Evolutionary conservation across 2,329 filamentous ascomycete genomes (phyloP).

Genomic region (Pseudogymnoascus sp.): DNA sequence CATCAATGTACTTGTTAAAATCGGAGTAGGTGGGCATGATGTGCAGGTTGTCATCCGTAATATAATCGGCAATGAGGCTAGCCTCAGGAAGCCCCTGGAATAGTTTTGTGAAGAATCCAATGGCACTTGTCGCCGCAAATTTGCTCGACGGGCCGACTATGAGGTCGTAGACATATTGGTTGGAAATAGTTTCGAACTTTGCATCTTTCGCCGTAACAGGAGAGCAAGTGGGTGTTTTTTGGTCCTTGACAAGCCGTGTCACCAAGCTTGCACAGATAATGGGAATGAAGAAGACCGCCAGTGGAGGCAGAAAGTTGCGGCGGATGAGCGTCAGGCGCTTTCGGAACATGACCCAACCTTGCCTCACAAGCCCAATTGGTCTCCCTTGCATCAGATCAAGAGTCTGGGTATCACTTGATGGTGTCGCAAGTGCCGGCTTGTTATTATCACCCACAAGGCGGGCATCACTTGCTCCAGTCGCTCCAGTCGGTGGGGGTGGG

Average conservation of each 20-base stretch:
- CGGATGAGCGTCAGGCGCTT: conserved; percentile 73
- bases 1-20: conserved; percentile 58
- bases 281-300: conserved; percentile 67
- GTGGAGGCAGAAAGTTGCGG: conserved; percentile 68
- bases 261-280: conserved; percentile 73
- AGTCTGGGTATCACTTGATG: background rate
- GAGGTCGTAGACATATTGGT: conserved; percentile 20
- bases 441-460: conserved; percentile 9
- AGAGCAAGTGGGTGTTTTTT: conserved; percentile 44
- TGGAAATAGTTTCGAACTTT: conserved; percentile 29
- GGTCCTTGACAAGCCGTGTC: conserved; percentile 61
- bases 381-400: conserved; percentile 59
- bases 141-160: conserved; percentile 38
- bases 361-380: conserved; percentile 59
- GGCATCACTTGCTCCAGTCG: conserved; percentile 12
- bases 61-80: conserved; percentile 14
- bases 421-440: background rate
- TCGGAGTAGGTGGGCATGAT: conserved; percentile 54
- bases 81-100: conserved; percentile 19
- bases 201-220: conserved; percentile 37
- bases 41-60: conserved; percentile 14
- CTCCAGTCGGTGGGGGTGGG: conserved; percentile 14
- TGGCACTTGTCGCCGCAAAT: conserved; percentile 19
- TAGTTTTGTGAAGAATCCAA: conserved; percentile 19
- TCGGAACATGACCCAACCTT: conserved; percentile 65